Conservation (phyloP, 176 grass and related monocot species). For the Bothriochloa decipiens region DNA sequence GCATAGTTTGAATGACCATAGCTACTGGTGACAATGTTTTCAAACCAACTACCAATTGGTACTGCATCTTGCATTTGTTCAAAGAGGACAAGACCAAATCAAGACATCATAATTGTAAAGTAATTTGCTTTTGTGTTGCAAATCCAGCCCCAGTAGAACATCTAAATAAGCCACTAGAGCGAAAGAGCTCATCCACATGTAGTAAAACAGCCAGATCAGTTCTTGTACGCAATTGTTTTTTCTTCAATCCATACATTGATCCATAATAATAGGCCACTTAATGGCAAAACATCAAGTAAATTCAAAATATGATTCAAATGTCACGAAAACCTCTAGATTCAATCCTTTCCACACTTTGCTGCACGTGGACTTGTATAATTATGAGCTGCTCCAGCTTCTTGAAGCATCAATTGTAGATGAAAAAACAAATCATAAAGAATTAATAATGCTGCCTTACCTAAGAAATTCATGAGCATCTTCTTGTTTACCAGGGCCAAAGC, state of each 20-base stretch:
- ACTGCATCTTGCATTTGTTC: constrained; percentile 11
- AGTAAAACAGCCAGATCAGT: constrained; percentile 1
- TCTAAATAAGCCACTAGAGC: not conserved
- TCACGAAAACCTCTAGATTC: constrained; percentile 1
- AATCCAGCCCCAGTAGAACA: not conserved
- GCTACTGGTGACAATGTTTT: not conserved
- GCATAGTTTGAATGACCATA: constrained; percentile 15
- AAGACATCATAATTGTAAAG: not conserved
- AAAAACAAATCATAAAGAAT: constrained; percentile 13
- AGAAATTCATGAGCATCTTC: constrained; percentile 99
- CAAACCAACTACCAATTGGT: constrained; percentile 17
- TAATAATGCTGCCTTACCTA: constrained; percentile 56
- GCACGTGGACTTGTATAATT: not conserved
- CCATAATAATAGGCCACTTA: constrained; percentile 13
- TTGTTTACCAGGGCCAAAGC: constrained; percentile 78
- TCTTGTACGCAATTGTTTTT: constrained; percentile 1
- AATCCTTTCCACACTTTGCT: constrained; percentile 11
- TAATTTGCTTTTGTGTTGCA: not conserved
- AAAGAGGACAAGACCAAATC: constrained; percentile 19
- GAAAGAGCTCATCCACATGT: constrained; percentile 6
- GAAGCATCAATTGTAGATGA: constrained; percentile 14
- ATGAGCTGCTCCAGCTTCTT: constrained; percentile 24
- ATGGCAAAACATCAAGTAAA: not conserved
- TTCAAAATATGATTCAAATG: not conserved
- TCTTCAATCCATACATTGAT: constrained; percentile 19